Base-by-base conservation (phyloP, 139 green algal genomes). In the Chlamydomonas sp. region DNA sequence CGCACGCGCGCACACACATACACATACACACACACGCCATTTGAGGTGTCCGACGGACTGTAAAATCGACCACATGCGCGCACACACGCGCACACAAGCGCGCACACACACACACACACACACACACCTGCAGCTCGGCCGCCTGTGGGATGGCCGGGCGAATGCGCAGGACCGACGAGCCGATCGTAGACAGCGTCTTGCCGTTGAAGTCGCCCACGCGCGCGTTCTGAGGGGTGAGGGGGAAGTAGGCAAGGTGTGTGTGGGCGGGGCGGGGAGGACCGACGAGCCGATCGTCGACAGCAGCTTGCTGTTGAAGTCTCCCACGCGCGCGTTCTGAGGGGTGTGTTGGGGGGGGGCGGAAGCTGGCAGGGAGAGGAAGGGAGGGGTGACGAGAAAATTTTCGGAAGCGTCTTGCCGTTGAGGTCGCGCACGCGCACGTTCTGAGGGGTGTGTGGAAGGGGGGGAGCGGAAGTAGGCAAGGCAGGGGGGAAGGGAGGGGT, bases 191-290 rank as follows among this genome's bases (percentile, higher is more conserved):
- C 35, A 99, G 76, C 33, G 76, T 96, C 67, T 89, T 92, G 66
- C 95, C 95, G 66, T 95, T 94, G 83, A 92, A 99, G 65, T 98
- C 93, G 0, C 95, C 94, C 5, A 99, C 81, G 2, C 90, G 76
- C 0, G 76, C 85, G 5, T 50, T 78, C 83, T 98, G 91, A 30
- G 85, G 76, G 35, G 6, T 10, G 13, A 54, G 43, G 43, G 13
- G 43, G 20, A 20, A 54, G 16, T n/a, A 63, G 6, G 20, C 16
- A 54, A 20, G 20, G 43, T 54, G 43, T 20, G 43, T 54, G 43
- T 54, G 43, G 43, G 20, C 20, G 43, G 43, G 43, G 43, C 20
- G 43, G 43, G 43, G 4, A 98, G 43, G 0, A 54, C 58, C 35
- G 75, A 90, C 33, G 77, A 86, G 50, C 65, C 75, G 30, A 92